Base-by-base conservation (phyloP, 345 rosid species). In the Chamaenerion angustifolium region DNA sequence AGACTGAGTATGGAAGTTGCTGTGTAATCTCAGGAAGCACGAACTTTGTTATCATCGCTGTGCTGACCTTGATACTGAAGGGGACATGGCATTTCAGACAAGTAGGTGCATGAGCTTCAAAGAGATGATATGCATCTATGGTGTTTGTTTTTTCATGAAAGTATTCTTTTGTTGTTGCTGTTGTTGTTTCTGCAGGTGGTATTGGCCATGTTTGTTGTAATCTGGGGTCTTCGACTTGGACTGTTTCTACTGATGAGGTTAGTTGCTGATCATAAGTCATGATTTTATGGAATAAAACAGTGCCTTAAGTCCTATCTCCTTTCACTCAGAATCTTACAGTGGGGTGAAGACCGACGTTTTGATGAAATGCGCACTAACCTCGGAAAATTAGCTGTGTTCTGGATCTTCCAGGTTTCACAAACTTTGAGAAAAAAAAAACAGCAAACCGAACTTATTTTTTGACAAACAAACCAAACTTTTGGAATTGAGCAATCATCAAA, bases 301-400 rank as follows among this genome's bases (percentile, higher is more conserved):
- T 21, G 25, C 25, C 25, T 21, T 21, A 21, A 21, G 25, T 21
- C n/a, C n/a, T 21, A 21, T 21, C 25, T 21, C 52, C 13, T 19
- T 17, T 27, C 25, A 21, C 25, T 21, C 40, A 89, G 98, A 71
- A 90, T 90, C 56, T 42, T 86, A 56, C 78, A 83, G 42, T 90
- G 98, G 98, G 98, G 94, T 25, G 98, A 90, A 72, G 98, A 86
- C 56, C 73, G 82, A 31, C 92, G 94, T 5, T 76, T 83, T 43
- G 94, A 86, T 66, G 83, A 83, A 64, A 90, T 79, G 92, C 94
- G 94, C 46, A 49, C 15, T 52, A 78, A 81, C 64, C 66, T 90
- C 54, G 80, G 81, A 59, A 86, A 69, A 58, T 58, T 90, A 43
- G 80, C 92, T 2, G 54, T 79, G 58, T 90, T 86, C 77, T 90